A percentile compares a stretch with the other conserved stretches of the same genome.
Evolutionary conservation across 2,329 filamentous ascomycete species (phyloP).

Genomic region (Fusarium pseudocircinatum): DNA sequence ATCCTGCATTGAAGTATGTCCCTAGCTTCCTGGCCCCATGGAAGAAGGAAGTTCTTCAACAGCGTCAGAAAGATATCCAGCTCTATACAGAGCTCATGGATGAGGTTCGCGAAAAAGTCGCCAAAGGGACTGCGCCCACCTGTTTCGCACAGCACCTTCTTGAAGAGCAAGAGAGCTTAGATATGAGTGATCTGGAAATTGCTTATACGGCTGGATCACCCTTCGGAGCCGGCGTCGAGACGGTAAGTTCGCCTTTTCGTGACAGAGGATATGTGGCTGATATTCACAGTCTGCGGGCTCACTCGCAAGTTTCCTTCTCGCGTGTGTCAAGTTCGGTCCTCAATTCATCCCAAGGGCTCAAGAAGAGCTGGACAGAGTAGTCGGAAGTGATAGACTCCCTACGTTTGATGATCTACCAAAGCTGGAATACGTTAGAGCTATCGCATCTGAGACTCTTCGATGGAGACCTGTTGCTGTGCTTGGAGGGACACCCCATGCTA

Average conservation of each 20-base stretch:
- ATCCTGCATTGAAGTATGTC: constrained; percentile 52
- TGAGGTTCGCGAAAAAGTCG: constrained; percentile 50
- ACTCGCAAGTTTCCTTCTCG: constrained; percentile 60
- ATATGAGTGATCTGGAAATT: constrained; percentile 55
- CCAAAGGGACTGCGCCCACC: constrained; percentile 44
- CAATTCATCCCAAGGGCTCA: constrained; percentile 57
- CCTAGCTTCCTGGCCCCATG: constrained; percentile 52
- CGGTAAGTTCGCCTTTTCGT: constrained; percentile 36
- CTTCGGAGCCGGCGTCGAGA: constrained; percentile 57
- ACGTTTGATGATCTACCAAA: constrained; percentile 49
- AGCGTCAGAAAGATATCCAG: constrained; percentile 50
- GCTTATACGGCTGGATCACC: constrained; percentile 57
- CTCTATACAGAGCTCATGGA: constrained; percentile 54
- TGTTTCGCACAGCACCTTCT: constrained; percentile 58
- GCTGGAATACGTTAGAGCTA: constrained; percentile 49
- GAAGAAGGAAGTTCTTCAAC: constrained; percentile 51
- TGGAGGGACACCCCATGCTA: constrained; percentile 57
- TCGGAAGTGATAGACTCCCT: constrained; percentile 50
- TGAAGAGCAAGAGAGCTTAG: constrained; percentile 51
- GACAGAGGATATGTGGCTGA: accelerated
- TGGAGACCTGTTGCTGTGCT: constrained; percentile 56
- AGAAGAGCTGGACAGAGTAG: constrained; percentile 51
- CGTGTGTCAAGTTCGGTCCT: constrained; percentile 61
- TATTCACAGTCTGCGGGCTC: constrained; percentile 54
- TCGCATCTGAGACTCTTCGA: constrained; percentile 52